These are phyloP conservation scores for Setaria viridis DNA, from an alignment of 202 grass and related monocot genomes.

Conservation along the genomic window DNA sequence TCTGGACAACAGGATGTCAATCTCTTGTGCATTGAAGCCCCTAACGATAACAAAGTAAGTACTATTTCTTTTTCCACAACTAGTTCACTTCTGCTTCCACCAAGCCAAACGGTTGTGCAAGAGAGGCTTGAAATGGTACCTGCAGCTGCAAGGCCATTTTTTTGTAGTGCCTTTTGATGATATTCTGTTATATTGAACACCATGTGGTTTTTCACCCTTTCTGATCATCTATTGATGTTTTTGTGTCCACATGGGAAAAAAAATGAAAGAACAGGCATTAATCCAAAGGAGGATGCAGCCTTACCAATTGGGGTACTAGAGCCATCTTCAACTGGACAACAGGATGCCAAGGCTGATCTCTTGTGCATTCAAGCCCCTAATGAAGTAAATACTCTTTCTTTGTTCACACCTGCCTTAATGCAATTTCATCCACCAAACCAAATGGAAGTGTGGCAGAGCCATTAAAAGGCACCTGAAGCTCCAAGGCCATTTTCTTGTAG, in stretches of 20 bases:
- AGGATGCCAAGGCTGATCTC: constrained; percentile 18
- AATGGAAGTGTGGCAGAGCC: background rate
- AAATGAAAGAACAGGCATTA: background rate
- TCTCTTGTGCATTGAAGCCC: background rate
- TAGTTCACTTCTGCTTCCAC: background rate
- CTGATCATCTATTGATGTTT: constrained; percentile 27
- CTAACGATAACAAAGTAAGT: background rate
- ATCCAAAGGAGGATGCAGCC: background rate
- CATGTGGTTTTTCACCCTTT: background rate
- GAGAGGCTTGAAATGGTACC: background rate
- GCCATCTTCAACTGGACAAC: background rate
- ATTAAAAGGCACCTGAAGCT: constrained; percentile 6
- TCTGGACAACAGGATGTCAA: background rate
- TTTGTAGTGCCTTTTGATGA: background rate
- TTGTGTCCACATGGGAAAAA: constrained; percentile 19
- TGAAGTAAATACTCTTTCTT: constrained; percentile 8
- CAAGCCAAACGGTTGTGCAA: background rate
- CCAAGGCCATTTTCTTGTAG: background rate
- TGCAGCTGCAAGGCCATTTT: constrained; percentile 24
- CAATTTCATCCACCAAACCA: background rate
- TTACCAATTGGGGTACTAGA: constrained; percentile 15
- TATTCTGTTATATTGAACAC: background rate
- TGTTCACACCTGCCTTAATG: background rate
- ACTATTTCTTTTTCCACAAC: background rate
- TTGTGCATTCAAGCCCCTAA: background rate